Evolutionary conservation across 2,329 filamentous ascomycete species (phyloP).

Genomic region (Aureobasidium zeae): DNA sequence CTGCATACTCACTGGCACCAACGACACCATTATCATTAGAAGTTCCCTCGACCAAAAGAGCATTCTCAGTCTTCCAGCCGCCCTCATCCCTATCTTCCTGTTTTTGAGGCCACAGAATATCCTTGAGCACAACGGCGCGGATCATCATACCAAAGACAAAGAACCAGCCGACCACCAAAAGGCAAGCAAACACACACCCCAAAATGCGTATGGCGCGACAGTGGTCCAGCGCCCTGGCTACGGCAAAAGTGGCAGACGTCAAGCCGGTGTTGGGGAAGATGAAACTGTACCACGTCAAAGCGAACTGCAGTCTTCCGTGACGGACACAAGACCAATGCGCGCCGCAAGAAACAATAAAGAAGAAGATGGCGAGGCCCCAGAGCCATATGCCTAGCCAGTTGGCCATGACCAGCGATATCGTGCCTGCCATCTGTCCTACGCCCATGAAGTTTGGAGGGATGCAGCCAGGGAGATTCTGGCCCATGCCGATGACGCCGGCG

Average conservation of each 20-base stretch:
- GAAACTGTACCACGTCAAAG: constrained; percentile 81
- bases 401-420: constrained; percentile 45
- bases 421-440: constrained; percentile 43
- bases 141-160: constrained; percentile 63
- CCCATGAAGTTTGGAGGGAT: constrained; percentile 49
- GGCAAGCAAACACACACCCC: constrained; percentile 57
- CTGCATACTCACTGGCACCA: too few relatives aligned
- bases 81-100: constrained; percentile 56
- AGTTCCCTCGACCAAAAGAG: too few relatives aligned
- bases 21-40: too few relatives aligned
- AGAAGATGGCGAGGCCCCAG: constrained; percentile 76
- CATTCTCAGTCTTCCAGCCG: constrained; percentile 40
- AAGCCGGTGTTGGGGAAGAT: constrained; percentile 65
- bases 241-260: constrained; percentile 58
- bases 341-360: constrained; percentile 71
- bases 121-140: constrained; percentile 52
- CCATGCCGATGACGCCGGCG: constrained; percentile 51
- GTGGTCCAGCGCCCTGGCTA: constrained; percentile 46
- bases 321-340: constrained; percentile 61
- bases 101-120: constrained; percentile 70
- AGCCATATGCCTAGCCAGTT: constrained; percentile 67
- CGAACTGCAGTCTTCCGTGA: constrained; percentile 57
- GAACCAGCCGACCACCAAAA: constrained; percentile 58
- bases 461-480: constrained; percentile 38
- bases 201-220: constrained; percentile 50